These are phyloP conservation scores for Paracamarosporium sp. DNA, from an alignment of 2,329 filamentous ascomycete species.

Conservation along the genomic window DNA sequence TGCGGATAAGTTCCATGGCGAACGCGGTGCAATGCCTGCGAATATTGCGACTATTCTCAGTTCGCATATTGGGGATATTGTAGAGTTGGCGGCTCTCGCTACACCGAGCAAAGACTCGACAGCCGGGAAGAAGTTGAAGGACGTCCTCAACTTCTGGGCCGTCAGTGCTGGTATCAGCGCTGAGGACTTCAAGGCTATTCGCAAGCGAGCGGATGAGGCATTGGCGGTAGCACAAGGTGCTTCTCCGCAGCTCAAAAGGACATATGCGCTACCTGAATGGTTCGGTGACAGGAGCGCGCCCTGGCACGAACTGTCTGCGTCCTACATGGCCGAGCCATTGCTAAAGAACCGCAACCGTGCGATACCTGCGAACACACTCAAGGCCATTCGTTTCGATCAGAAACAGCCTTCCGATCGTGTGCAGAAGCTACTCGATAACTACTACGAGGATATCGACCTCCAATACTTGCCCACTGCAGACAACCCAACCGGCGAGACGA, in stretches of 20 bases:
- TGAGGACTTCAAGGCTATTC: slow-evolving; percentile 64
- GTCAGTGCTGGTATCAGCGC: slow-evolving; percentile 67
- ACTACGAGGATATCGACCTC: slow-evolving; percentile 66
- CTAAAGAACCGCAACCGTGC: slow-evolving; percentile 76
- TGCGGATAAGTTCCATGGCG: slow-evolving; percentile 27
- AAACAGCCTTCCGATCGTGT: slow-evolving; percentile 71
- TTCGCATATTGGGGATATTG: slow-evolving; percentile 67
- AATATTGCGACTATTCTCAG: slow-evolving; percentile 52
- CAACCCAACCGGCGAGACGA: slow-evolving; percentile 34
- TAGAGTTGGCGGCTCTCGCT: slow-evolving; percentile 60
- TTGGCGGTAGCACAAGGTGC: slow-evolving; percentile 40
- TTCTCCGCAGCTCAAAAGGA: slow-evolving; percentile 56
- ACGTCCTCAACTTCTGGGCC: slow-evolving; percentile 75
- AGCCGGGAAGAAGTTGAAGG: slow-evolving; percentile 64
- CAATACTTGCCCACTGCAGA: slow-evolving; percentile 57
- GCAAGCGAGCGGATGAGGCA: slow-evolving; percentile 60
- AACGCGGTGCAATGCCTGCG: slow-evolving; percentile 3
- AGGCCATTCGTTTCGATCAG: slow-evolving; percentile 68
- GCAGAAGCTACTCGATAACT: slow-evolving; percentile 71
- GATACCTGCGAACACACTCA: slow-evolving; percentile 65
- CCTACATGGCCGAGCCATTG: slow-evolving; percentile 80
- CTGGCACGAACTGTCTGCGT: slow-evolving; percentile 84
- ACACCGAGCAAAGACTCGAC: slow-evolving; percentile 67
- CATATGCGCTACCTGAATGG: slow-evolving; percentile 74
- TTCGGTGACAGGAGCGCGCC: slow-evolving; percentile 77